phyloP scores from a whole-genome alignment of 1,284 basidiomycete species.

The Cystobasidiaceae sp. region DNA sequence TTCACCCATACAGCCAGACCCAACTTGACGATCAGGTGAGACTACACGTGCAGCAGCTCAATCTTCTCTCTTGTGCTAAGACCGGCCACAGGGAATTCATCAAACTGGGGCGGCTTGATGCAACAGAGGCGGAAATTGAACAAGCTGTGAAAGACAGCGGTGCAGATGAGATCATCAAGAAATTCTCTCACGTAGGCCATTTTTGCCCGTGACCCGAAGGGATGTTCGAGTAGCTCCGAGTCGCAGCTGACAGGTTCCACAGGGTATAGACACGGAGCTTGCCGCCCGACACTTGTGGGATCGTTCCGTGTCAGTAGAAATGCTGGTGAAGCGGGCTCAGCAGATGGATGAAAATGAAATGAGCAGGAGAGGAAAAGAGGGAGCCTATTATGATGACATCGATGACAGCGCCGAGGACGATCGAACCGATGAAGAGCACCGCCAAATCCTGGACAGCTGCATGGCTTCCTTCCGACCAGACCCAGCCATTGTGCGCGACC shows the following conservation, averaged over 20 bases:
- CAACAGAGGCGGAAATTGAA: background rate
- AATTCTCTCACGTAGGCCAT: slow-evolving; percentile 3
- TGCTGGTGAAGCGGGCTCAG: slow-evolving; percentile 3
- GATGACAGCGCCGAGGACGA: background rate
- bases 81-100: slow-evolving; percentile 12
- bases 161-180: slow-evolving; percentile 14
- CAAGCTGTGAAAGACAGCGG: slow-evolving; percentile 5
- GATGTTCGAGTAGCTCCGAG: too few species aligned
- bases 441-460: background rate
- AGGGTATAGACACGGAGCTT: slow-evolving; percentile 12
- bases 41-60: background rate
- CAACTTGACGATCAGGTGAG: background rate
- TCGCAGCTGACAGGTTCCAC: background rate
- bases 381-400: background rate
- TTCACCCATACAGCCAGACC: background rate
- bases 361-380: background rate
- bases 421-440: background rate
- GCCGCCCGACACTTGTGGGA: background rate
- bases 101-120: background rate
- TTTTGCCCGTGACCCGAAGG: too few species aligned
- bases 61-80: background rate
- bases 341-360: background rate
- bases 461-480: background rate
- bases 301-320: background rate
- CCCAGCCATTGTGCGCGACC: background rate